Conservation (phyloP, 2,329 filamentous ascomycete species). For the Neofusicoccum cordaticola region DNA sequence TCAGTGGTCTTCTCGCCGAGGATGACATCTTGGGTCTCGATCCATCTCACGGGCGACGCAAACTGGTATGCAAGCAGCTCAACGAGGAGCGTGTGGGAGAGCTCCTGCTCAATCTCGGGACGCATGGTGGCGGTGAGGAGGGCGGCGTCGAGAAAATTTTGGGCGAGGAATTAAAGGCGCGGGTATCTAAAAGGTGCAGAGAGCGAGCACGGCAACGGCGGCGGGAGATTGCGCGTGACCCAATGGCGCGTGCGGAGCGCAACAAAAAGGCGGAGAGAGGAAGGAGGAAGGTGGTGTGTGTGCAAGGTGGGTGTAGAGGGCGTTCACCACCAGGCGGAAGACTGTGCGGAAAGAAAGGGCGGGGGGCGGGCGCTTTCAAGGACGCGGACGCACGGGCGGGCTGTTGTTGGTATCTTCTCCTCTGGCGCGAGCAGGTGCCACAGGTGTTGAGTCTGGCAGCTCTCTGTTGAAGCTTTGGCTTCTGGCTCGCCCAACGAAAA, state of each 20-base stretch:
- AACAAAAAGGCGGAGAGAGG: constrained; percentile 17
- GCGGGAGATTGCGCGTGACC: constrained; percentile 6
- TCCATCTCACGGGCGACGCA: constrained; percentile 98
- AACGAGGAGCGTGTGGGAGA: constrained; percentile 95
- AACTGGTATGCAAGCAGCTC: constrained; percentile 99
- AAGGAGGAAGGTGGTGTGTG: constrained; percentile 20
- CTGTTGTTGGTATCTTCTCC: constrained; percentile 5
- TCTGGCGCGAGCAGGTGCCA: background rate
- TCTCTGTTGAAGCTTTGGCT: constrained; percentile 18
- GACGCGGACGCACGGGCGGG: background rate
- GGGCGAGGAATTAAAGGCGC: constrained; percentile 13
- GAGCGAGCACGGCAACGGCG: background rate
- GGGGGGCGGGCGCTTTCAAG: constrained; percentile 18
- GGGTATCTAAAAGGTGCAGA: constrained; percentile 14
- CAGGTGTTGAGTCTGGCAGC: constrained; percentile 14
- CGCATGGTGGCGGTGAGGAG: constrained; percentile 60
- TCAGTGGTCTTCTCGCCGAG: constrained; percentile 94
- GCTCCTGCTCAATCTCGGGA: constrained; percentile 98
- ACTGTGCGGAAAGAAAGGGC: constrained; percentile 19
- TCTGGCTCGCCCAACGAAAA: constrained; percentile 17
- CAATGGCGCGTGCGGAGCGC: constrained; percentile 20
- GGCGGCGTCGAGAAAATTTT: constrained; percentile 6
- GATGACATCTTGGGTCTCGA: constrained; percentile 99
- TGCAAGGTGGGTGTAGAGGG: constrained; percentile 20
- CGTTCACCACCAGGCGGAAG: constrained; percentile 20